Percentiles rank a stretch among this genome's conserved stretches.
Conservation (phyloP, 441 rosid genomes). For the Omphalea diandra region DNA sequence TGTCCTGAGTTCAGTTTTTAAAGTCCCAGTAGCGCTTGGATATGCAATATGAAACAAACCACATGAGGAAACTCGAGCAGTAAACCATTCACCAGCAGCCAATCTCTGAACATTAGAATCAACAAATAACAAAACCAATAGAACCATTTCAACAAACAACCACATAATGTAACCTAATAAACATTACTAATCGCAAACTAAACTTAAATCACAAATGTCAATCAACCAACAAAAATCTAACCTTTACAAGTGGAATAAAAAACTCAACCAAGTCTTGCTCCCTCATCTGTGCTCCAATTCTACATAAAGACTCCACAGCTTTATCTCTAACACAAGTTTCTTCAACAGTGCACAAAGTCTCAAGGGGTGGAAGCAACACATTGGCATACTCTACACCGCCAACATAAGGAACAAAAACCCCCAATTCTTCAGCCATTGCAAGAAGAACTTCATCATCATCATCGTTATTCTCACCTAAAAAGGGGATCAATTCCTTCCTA, state of each 20-base stretch:
- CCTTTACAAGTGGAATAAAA: constrained; percentile 87
- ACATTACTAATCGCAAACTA: background rate
- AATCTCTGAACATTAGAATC: constrained; percentile 51
- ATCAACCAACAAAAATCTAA: constrained; percentile 26
- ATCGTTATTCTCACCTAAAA: constrained; percentile 85
- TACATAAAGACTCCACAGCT: constrained; percentile 78
- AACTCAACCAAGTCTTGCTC: constrained; percentile 69
- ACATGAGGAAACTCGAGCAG: constrained; percentile 92
- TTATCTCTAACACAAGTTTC: constrained; percentile 94
- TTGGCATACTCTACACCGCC: constrained; percentile 89
- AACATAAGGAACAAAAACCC: constrained; percentile 83
- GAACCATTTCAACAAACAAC: background rate
- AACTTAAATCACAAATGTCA: background rate
- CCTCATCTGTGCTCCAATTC: constrained; percentile 87
- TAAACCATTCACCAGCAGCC: constrained; percentile 95
- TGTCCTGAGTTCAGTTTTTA: constrained; percentile 71
- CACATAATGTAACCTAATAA: background rate
- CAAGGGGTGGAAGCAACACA: constrained; percentile 78
- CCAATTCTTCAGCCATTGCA: constrained; percentile 93
- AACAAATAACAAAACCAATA: background rate
- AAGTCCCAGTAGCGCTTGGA: constrained; percentile 64
- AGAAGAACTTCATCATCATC: constrained; percentile 99
- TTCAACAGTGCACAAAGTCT: constrained; percentile 83
- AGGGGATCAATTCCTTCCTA: constrained; percentile 84
- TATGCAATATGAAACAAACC: constrained; percentile 89